Base-by-base conservation (phyloP, 805 yeast genomes). In the Zygosaccharomyces bailii region DNA sequence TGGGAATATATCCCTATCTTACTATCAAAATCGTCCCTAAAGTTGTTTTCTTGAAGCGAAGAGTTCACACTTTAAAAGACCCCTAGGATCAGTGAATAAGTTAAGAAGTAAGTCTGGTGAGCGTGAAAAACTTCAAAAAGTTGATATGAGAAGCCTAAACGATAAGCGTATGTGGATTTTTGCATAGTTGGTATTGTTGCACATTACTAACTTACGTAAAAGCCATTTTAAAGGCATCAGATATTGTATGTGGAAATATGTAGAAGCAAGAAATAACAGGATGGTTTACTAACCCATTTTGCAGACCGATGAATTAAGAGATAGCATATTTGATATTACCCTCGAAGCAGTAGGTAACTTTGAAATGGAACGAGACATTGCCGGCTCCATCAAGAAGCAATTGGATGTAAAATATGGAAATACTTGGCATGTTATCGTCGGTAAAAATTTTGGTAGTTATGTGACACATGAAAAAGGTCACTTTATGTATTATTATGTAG, bases 361-460 rank as follows among this genome's bases (percentile, higher is more conserved):
- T 24, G 45, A 56, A 18, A 33, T 63, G 35, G 69, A 64, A 40
- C 49, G 67, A 18, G 91, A 84, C 43, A 69, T 84, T 29, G 90
- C 93, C 11, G 73, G 80, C 0, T 69, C 66, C 43, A 64, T 84
- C 48, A 86, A 85, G 67, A 81, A 82, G 53, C 71, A 72, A 39
- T 63, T 84, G 63, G 93, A 85, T 59, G 72, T 74, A 37, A 63
- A 71, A 36, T 76, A 72, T 47, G 91, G 90, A 0, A 75, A 80
- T 21, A 78, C 86, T 31, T 86, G 93, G 95, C 91, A 86, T 60
- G 86, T 83, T 2, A 74, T 86, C 39, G 89, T 84, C 42, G 95
- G 93, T 8, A 82, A 78, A 61, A 81, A 80, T 54, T 86, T 85
- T 64, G 91, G 93, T 3, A 76, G 84, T 39, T 84, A 81, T 59